Evolutionary conservation across 202 grass and related monocot genomes (phyloP), one percentile per base, ranked within the genome.

Genomic region (Panicum virgatum): DNA sequence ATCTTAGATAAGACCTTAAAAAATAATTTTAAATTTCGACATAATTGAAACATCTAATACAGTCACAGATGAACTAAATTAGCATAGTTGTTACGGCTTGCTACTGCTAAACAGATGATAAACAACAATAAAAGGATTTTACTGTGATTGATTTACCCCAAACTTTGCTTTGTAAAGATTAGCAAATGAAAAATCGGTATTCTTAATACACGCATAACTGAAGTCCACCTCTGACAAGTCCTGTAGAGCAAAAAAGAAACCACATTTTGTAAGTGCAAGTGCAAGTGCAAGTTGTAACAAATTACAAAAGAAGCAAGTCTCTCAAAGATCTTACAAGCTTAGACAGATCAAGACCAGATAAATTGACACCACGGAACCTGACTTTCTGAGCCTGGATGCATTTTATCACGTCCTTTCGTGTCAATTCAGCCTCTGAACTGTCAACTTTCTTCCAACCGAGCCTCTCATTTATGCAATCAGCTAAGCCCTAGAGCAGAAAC

Each of bases 141-240:
- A 32, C 7, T 74, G 38, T 15, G 43, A 32, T 54, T 48, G 59
- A 20, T 63, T 54, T 92, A 97, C 94, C 94, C 56, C 90, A 48
- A 97, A 94, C 59, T 92, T 97, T 60, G 90, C 94, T 88, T 97
- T 97, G 20, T 91, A 82, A 79, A 97, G 92, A 82, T 94, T 88
- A 30, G 92, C 81, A 66, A 18, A 76, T 50, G 85, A 92, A 80
- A 97, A 97, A 68, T 91, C 80, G 42, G 90, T 92, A 52, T 87
- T 92, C 81, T 85, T 76, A 27, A 97, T 90, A 75, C 88, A 89
- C n/a, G 92, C 88, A 77, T 83, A 92, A 68, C 92, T 91, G 83
- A 97, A 97, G 69, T 97, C 88, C 84, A 92, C 88, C 54, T 85
- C 89, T 73, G 92, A 92, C 47, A 94, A 62, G 56, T 97, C 92